Conservation (phyloP, 139 green algal genomes). For the Micractinium conductrix region DNA sequence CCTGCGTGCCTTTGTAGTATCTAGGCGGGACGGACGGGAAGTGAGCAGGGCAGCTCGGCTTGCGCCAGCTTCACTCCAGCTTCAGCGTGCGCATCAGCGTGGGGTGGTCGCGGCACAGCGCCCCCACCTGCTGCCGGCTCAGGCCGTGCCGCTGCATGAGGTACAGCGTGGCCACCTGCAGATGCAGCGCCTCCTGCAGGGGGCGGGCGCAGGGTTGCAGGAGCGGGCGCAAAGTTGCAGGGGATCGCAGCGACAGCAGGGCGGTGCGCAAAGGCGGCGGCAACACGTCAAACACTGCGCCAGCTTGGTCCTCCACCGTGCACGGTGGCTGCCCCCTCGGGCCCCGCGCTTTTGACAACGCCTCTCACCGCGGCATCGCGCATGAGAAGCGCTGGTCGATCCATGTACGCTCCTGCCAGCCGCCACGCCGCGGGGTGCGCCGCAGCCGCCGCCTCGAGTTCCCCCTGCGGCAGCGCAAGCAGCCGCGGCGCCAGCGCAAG, state of each 20-base stretch:
- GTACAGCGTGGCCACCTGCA: conserved; percentile 23
- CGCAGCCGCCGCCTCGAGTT: not conserved
- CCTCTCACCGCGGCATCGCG: conserved; percentile 15
- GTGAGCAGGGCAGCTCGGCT: no score
- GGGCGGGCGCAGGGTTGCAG: no score
- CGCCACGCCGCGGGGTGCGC: not conserved
- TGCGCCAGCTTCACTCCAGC: not conserved
- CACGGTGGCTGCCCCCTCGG: no score
- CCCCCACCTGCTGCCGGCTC: conserved; percentile 13
- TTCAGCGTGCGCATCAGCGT: conserved; percentile 15
- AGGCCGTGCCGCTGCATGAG: conserved; percentile 10
- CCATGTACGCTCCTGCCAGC: conserved; percentile 8
- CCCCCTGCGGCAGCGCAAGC: not conserved
- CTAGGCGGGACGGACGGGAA: no score
- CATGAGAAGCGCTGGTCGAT: not conserved
- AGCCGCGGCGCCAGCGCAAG: conserved; percentile 29
- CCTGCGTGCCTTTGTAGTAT: no score
- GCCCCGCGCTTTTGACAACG: no score
- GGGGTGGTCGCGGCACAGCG: not conserved
- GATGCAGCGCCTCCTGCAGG: conserved; percentile 23
- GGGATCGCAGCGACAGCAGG: no score
- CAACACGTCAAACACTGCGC: not conserved
- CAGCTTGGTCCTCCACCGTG: no score
- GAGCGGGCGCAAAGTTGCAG: no score
- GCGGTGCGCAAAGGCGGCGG: no score